Evolutionary conservation across 306 rosid species (phyloP), one percentile per base, ranked within the genome.

Genomic region (Amphicarpaea edgeworthii): DNA sequence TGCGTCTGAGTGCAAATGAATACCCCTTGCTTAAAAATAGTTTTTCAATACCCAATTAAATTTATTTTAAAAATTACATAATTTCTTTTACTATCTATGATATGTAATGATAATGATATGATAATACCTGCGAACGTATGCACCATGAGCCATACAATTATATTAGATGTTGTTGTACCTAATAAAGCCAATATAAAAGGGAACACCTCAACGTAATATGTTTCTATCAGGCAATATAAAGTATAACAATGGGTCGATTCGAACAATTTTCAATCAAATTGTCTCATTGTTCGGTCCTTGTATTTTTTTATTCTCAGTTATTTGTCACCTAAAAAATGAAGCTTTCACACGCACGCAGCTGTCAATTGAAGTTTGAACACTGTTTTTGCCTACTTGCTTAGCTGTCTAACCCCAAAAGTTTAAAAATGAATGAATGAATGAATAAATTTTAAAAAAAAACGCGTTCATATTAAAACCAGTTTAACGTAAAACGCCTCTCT

Each of bases 281-380:
- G 20, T 80, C 38, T n/a, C 19, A 14, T 64, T 32, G 21, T 41
- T 50, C 12, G 55, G 77, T 47, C 60, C 23, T 9, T 72, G 5
- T n/a, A 2, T 14, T n/a, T 50, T 15, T 64, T 24, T 12, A 41
- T 51, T 28, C 3, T 65, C 8, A 40, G 47, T 42, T 41, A 8
- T 66, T 57, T 12, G 40, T 30, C 49, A 64, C 16, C 66, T 60
- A 53, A 0, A 6, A 45, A 16, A 23, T 8, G 65, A 67, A 68
- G 62, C 79, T 72, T 70, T 82, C 82, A 58, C 58, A 72, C 37
- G 59, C 58, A 72, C 37, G 59, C 69, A 77, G 77, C 82, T 80
- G 64, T 62, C 84, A 30, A 40, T 37, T 15, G n/a, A 59, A 46
- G 66, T 58, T 73, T 49, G 50, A 68, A 57, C 47, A 12, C 53